Evolutionary conservation across 495 filamentous ascomycete genomes (phyloP).

Genomic region (Penicillium macrosclerotiorum): DNA sequence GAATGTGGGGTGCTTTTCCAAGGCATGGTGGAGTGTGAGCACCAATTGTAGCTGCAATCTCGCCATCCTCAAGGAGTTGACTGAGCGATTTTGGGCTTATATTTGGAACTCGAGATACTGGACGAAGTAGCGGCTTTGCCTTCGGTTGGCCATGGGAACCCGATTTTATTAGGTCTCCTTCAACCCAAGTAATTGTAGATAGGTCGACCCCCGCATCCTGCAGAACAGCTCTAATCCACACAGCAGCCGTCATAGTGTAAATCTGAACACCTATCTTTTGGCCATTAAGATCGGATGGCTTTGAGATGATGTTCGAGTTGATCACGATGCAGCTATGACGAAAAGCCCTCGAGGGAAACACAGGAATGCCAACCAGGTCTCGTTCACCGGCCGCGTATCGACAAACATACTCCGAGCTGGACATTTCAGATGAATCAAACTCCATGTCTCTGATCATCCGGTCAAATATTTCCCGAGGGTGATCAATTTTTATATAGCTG

Average conservation of each 20-base stretch:
- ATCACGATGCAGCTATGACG: conserved; percentile 38
- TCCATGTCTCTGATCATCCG: conserved; percentile 20
- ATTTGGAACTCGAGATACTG: conserved; percentile 20
- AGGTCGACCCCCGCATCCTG: conserved; percentile 36
- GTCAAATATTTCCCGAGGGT: conserved; percentile 32
- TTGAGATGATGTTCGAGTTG: conserved; percentile 30
- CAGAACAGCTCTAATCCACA: conserved; percentile 36
- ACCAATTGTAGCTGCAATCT: conserved; percentile 40
- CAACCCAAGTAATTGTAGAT: conserved; percentile 31
- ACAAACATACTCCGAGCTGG: conserved; percentile 34
- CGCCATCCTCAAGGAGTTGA: conserved; percentile 35
- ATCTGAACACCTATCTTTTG: conserved; percentile 38
- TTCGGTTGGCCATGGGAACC: conserved; percentile 23
- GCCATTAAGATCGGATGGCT: conserved; percentile 36
- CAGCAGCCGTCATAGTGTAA: conserved; percentile 44
- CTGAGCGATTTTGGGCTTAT: conserved; percentile 30
- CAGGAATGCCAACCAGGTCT: conserved; percentile 37
- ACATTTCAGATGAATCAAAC: conserved; percentile 40
- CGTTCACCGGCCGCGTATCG: conserved; percentile 28
- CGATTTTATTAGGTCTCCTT: conserved; percentile 31
- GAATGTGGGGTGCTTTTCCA: conserved; percentile 26
- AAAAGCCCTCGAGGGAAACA: conserved; percentile 38
- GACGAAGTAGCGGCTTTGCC: conserved; percentile 25
- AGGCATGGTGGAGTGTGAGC: conserved; percentile 33
- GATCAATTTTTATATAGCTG: conserved; percentile 27